Conservation (phyloP, 2,329 filamentous ascomycete genomes). For the Neonectria faginata region DNA sequence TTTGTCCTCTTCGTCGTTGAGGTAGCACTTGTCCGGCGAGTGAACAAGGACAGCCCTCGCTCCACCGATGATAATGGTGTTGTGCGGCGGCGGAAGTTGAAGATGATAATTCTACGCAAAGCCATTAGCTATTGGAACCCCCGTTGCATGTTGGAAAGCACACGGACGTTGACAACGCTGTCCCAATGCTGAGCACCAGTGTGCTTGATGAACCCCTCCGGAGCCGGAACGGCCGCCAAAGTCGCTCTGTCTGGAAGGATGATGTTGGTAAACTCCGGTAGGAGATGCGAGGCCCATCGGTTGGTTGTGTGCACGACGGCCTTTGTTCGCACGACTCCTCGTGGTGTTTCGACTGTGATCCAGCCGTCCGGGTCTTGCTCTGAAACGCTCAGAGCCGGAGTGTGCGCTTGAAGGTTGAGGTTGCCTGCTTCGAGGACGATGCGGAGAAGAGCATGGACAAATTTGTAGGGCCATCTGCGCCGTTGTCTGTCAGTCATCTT, state of each 20-base stretch:
- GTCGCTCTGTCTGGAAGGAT: slow-evolving; percentile 20
- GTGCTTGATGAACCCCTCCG: slow-evolving; percentile 24
- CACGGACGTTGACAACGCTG: slow-evolving; percentile 21
- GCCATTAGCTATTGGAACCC: neutral
- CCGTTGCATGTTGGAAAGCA: neutral
- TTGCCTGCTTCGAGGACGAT: slow-evolving; percentile 21
- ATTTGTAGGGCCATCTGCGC: slow-evolving; percentile 27
- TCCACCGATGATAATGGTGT: slow-evolving; percentile 26
- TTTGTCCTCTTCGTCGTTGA: slow-evolving; percentile 24
- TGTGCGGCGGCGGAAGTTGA: slow-evolving; percentile 24
- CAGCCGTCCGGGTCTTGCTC: slow-evolving; percentile 15
- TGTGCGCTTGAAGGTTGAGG: slow-evolving; percentile 24
- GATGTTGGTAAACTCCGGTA: slow-evolving; percentile 24
- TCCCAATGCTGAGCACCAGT: slow-evolving; percentile 30
- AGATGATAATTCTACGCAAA: slow-evolving; percentile 23
- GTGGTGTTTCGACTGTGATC: slow-evolving; percentile 23
- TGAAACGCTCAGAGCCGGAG: slow-evolving; percentile 20
- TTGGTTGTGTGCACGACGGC: slow-evolving; percentile 23
- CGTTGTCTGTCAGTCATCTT: neutral
- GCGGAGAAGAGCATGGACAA: slow-evolving; percentile 24
- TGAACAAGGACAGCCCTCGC: slow-evolving; percentile 21
- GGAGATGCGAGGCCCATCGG: slow-evolving; percentile 25
- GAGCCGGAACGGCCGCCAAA: slow-evolving; percentile 18
- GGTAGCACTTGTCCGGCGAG: slow-evolving; percentile 13
- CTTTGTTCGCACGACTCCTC: slow-evolving; percentile 19